Percentiles rank a stretch among this genome's conserved stretches.
Conservation (phyloP, 495 filamentous ascomycete genomes). For the Lichina pygmaea region DNA sequence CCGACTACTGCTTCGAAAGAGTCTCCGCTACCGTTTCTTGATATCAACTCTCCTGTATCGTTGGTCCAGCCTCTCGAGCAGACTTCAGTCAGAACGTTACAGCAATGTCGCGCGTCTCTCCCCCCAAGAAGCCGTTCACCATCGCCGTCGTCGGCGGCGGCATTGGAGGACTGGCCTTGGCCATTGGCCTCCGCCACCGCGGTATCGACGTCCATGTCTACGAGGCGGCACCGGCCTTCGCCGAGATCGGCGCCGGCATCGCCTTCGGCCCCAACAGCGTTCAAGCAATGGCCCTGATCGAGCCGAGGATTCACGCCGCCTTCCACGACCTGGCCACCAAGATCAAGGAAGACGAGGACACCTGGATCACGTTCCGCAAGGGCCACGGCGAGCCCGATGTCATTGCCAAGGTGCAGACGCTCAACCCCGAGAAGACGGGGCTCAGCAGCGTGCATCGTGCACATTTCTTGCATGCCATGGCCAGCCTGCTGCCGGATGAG, state of each 20-base stretch:
- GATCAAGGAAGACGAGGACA: background rate
- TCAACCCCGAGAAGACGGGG: background rate
- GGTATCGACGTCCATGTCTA: constrained; percentile 22
- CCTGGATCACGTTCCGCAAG: background rate
- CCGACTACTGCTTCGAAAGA: too few relatives aligned
- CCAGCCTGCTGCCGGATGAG: constrained; percentile 22
- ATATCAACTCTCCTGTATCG: too few relatives aligned
- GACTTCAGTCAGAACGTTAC: too few relatives aligned
- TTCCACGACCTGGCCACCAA: background rate
- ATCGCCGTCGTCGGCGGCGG: constrained; percentile 34
- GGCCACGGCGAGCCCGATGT: background rate
- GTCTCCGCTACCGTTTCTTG: too few relatives aligned
- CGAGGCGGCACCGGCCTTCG: constrained; percentile 23
- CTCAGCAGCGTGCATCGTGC: constrained; percentile 17
- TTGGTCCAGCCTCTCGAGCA: too few relatives aligned
- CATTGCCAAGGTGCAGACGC: background rate
- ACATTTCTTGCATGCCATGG: constrained; percentile 30
- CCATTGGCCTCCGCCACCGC: constrained; percentile 25
- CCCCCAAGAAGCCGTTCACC: background rate
- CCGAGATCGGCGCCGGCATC: constrained; percentile 31
- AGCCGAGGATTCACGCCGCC: constrained; percentile 10
- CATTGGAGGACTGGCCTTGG: constrained; percentile 29
- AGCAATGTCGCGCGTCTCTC: too few relatives aligned
- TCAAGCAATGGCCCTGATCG: constrained; percentile 22
- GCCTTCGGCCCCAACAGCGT: constrained; percentile 31